A percentile compares a stretch with the other conserved stretches of the same genome.
phyloP scores from a whole-genome alignment of 345 rosid genomes.

The Eucalyptus globulus region DNA sequence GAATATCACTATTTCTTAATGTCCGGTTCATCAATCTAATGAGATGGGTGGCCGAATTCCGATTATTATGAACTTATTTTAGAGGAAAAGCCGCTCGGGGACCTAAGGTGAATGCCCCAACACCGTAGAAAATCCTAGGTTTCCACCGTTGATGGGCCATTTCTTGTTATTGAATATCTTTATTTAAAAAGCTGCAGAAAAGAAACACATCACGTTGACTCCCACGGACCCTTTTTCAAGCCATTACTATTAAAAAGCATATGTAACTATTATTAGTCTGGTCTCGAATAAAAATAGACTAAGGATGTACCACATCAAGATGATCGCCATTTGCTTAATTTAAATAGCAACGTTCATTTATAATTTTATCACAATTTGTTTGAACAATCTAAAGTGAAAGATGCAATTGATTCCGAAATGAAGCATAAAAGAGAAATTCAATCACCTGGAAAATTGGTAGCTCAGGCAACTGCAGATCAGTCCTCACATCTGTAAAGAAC shows the following conservation, averaged over 20 bases:
- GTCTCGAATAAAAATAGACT: background rate
- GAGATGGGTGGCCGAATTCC: background rate
- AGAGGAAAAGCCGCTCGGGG: no score
- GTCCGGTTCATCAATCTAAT: background rate
- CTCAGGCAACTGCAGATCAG: conserved; percentile 41
- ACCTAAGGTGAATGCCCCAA: no score
- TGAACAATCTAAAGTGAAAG: background rate
- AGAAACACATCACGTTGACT: background rate
- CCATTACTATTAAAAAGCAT: background rate
- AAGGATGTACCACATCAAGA: background rate
- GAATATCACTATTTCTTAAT: background rate
- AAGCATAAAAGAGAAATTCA: background rate
- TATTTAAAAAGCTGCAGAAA: background rate
- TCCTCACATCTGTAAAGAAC: conserved; percentile 41
- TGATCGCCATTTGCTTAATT: background rate
- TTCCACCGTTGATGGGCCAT: background rate
- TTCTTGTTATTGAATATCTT: no score
- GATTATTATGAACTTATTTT: background rate
- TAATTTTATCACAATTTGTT: no score
- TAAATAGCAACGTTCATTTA: no score
- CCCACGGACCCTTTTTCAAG: background rate
- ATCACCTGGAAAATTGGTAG: conserved; percentile 63
- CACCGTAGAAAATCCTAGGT: background rate
- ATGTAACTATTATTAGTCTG: background rate
- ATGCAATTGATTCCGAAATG: background rate